Conservation (phyloP, 2,329 filamentous ascomycete genomes). For the Aspergillus floridensis region DNA sequence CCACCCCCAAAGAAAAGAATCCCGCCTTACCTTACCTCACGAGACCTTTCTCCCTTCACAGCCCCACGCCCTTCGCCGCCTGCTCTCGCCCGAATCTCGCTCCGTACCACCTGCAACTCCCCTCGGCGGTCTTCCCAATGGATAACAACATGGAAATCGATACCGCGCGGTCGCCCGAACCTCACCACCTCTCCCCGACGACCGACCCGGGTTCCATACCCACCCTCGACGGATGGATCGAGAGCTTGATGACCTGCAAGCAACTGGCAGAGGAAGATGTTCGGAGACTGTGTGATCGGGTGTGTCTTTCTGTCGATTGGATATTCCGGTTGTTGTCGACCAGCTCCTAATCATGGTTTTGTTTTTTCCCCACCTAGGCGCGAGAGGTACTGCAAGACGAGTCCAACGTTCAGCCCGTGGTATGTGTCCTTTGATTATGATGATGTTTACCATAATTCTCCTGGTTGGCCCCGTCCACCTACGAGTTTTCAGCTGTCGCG, state of each 20-base stretch:
- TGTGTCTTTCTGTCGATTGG: slow-evolving; percentile 46
- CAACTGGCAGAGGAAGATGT: slow-evolving; percentile 93
- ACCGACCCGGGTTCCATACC: slow-evolving; percentile 86
- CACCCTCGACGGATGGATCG: slow-evolving; percentile 96
- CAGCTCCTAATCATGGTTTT: slow-evolving; percentile 16
- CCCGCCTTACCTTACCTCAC: slow-evolving; percentile 33
- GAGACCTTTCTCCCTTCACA: slow-evolving; percentile 31
- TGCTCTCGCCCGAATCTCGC: slow-evolving; percentile 16
- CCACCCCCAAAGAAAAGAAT: slow-evolving; percentile 13
- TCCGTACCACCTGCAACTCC: slow-evolving; percentile 4
- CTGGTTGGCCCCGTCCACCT: neutral
- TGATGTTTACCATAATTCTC: neutral
- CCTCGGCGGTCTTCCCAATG: slow-evolving; percentile 53
- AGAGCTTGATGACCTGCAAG: slow-evolving; percentile 97
- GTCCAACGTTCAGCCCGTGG: slow-evolving; percentile 98
- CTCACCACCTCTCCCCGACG: slow-evolving; percentile 70
- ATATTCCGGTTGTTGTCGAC: neutral
- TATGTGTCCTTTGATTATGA: slow-evolving; percentile 50
- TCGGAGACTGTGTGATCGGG: slow-evolving; percentile 96
- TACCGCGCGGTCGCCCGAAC: slow-evolving; percentile 78
- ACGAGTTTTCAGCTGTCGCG: neutral
- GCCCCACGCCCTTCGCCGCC: slow-evolving; percentile 24
- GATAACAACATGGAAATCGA: slow-evolving; percentile 98
- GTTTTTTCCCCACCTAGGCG: slow-evolving; percentile 56
- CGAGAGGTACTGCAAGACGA: slow-evolving; percentile 95